Evolutionary conservation across 306 rosid genomes (phyloP), one percentile per base, ranked within the genome.

Genomic region (Dryas octopetala): DNA sequence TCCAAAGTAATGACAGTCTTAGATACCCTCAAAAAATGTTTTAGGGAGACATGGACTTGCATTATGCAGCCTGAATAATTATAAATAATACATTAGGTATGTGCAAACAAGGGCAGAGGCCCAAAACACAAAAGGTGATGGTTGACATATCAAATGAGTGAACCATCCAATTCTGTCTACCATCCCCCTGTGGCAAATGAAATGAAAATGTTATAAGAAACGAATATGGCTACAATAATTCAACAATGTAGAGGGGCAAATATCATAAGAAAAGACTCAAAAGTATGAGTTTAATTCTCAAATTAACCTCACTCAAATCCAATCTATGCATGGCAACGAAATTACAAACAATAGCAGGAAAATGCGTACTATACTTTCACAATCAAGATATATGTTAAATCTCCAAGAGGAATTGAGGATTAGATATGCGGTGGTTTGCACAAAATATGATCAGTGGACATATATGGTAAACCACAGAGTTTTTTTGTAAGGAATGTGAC

Each of bases 391-490:
- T 32, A 57, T 45, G 69, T 47, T 74, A 60, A 40, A 74, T 66
- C 68, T 19, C 41, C 47, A 26, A 43, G 62, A 38, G 50, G 64
- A 76, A 43, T 71, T 47, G 62, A 38, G 50, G 64, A 76, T 48
- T 71, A 26, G 70, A 23, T 32, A 23, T 44, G 51, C 41, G 32
- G 68, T 74, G 76, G 80, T 77, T 67, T 72, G 74, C 68, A 74
- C 82, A 74, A 69, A 69, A 74, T 75, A 48, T 43, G 66, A 76
- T 6, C 71, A 68, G 79, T 85, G 78, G 87, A 23, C 62, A 4
- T 23, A 79, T 60, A 66, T 66, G 76, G 59, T 48, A 44, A 44
- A 57, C 53, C 75, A 85, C 43, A 16, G 44, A 61, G 60, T 59
- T 50, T 79, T 82, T 77, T 46, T 43, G 54, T 57, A 71, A 68